These are phyloP conservation scores for Patellaria atrata DNA, from an alignment of 495 filamentous ascomycete genomes.

Conservation along the genomic window DNA sequence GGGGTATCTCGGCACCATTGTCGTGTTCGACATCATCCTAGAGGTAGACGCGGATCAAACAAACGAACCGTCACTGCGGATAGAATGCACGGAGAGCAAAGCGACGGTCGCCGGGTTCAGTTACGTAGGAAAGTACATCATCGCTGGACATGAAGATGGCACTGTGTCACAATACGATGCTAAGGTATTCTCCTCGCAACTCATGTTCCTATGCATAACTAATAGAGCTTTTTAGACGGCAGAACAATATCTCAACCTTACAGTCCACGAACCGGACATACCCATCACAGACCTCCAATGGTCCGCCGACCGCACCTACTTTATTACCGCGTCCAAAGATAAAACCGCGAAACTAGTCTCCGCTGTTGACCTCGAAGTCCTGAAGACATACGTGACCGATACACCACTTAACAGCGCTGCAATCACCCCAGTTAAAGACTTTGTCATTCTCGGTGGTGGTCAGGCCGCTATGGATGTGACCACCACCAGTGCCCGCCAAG, in stretches of 20 bases:
- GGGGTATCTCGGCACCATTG: constrained; percentile 85
- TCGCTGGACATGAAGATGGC: constrained; percentile 94
- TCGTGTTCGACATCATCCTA: constrained; percentile 69
- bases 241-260: constrained; percentile 62
- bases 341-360: constrained; percentile 88
- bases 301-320: constrained; percentile 85
- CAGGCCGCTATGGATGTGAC: constrained; percentile 99
- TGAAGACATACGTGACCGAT: constrained; percentile 84
- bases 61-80: constrained; percentile 64
- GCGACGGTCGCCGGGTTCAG: constrained; percentile 95
- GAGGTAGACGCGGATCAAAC: constrained; percentile 72
- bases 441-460: constrained; percentile 90
- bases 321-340: constrained; percentile 95
- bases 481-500: constrained; percentile 82
- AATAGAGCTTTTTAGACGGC: constrained; percentile 41
- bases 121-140: constrained; percentile 82
- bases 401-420: constrained; percentile 93
- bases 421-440: constrained; percentile 90
- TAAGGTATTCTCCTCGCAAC: constrained; percentile 43
- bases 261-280: constrained; percentile 68
- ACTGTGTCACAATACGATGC: constrained; percentile 86
- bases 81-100: constrained; percentile 87
- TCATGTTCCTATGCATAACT: background rate
- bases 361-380: constrained; percentile 66
- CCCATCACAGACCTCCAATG: constrained; percentile 91